Conservation (phyloP, 108 stramenopile genomes). For the Aurantiochytrium sp. region DNA sequence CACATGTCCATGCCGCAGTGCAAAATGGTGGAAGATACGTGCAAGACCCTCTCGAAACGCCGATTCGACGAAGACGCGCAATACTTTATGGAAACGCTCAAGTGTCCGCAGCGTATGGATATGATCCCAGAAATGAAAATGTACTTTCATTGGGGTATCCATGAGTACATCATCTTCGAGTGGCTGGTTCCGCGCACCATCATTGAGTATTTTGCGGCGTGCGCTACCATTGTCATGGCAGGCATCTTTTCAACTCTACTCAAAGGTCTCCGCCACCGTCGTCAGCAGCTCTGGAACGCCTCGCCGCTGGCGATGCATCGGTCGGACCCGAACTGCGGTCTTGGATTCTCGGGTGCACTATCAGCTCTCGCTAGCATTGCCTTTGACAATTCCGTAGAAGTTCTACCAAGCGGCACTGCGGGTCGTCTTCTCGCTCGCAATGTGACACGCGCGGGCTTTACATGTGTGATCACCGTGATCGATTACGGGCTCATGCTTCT, state of each 20-base stretch:
- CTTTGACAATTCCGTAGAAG: not conserved
- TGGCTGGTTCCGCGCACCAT: not conserved
- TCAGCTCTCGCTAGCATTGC: not conserved
- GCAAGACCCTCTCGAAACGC: not conserved
- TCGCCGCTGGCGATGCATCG: not conserved
- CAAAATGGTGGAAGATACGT: not conserved
- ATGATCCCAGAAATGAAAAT: not conserved
- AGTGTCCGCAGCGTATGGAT: not conserved
- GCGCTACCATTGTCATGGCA: not conserved
- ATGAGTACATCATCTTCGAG: not conserved
- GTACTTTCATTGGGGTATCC: not conserved
- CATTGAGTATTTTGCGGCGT: not conserved
- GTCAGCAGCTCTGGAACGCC: not conserved
- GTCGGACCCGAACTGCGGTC: not conserved
- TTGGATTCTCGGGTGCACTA: not conserved
- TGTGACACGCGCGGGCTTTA: not conserved
- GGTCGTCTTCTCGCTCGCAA: not conserved
- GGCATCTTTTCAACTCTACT: not conserved
- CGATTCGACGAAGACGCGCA: not conserved
- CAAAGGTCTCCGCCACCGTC: not conserved
- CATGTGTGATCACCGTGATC: not conserved
- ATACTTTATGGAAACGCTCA: not conserved
- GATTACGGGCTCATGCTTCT: slow-evolving; percentile 7
- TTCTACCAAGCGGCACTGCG: not conserved
- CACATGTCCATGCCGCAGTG: not conserved